Base-by-base conservation (phyloP, 2,329 filamentous ascomycete species). In the Chlorencoelia australis region DNA sequence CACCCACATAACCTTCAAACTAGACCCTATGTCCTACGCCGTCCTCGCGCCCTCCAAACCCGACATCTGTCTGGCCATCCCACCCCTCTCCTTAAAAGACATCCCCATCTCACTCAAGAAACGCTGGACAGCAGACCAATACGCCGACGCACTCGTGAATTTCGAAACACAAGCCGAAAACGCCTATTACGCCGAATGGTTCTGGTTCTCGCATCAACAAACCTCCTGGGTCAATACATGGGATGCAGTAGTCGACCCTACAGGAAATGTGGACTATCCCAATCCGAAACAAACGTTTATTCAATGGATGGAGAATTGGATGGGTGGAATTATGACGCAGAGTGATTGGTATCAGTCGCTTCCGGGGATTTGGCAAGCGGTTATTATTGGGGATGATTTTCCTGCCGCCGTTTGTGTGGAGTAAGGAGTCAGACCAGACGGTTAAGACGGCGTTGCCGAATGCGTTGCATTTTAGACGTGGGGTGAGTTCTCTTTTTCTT, bases 171-270 rank as follows among this genome's bases (percentile, higher is more conserved):
- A 57, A 3, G 62, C 62, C 10, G 47, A 48, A 0, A 57, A 62
- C 19, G 56, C 61, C 32, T 68, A 65, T 42, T 68, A 68, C 37
- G 51, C 55, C 15, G 65, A 69, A 43, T 68, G 63, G 63, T 69
- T 69, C 45, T 69, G 65, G 66, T 69, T 68, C 41, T 59, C 66
- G 0, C 66, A 65, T 37, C 59, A 61, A 14, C 55, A 60, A 33
- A 54, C 62, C 27, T 57, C 59, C 4, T 67, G 65, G 64, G 58
- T 67, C 13, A 66, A 68, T 43, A 63, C 58, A 16, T 68, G 65
- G 64, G 60, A 66, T 37, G 55, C 52, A 16, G 56, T 56, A 6
- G 38, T 47, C 2, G 58, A 64, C 28, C 18, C 43, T 7, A 42
- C 42, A 1, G 55, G 54, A 2, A 52, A 50, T 3, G 49, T 56